Conservation (phyloP, 2,329 filamentous ascomycete species). For the Geoglossum cookeanum region DNA sequence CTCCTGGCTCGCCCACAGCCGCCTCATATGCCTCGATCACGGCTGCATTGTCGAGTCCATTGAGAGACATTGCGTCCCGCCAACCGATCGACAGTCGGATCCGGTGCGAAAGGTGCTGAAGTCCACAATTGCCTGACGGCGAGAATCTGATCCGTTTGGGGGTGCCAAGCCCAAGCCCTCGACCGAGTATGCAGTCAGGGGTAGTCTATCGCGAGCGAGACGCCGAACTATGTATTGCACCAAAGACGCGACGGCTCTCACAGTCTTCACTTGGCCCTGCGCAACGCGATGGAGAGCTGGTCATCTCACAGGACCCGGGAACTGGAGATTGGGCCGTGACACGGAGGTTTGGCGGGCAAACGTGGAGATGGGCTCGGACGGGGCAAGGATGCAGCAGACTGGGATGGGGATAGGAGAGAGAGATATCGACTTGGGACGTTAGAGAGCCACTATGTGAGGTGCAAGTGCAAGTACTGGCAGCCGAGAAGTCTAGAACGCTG, state of each 20-base stretch:
- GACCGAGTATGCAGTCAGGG: not conserved
- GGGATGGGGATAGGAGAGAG: not conserved
- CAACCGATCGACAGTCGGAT: not conserved
- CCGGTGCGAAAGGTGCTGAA: not conserved
- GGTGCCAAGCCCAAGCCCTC: not conserved
- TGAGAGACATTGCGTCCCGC: slow-evolving; percentile 57
- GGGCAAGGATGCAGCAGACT: not conserved
- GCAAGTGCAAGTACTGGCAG: too few species aligned
- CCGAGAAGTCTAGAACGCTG: too few species aligned
- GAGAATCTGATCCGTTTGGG: not conserved
- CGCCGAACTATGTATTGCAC: not conserved
- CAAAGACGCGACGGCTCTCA: not conserved
- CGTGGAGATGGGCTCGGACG: not conserved
- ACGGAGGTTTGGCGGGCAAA: not conserved
- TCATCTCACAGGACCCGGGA: not conserved
- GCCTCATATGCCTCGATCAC: slow-evolving; percentile 72
- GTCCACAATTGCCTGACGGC: not conserved
- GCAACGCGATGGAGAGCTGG: not conserved
- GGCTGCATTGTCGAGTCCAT: slow-evolving; percentile 68
- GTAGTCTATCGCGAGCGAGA: not conserved
- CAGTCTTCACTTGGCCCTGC: not conserved
- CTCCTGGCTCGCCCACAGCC: slow-evolving; percentile 64
- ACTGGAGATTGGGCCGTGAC: not conserved
- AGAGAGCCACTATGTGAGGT: not conserved
- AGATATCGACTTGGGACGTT: too few species aligned